A percentile compares a stretch with the other conserved stretches of the same genome.
Conservation (phyloP, 1,284 basidiomycete species). For the Cryptococcus jaspeensis region DNA sequence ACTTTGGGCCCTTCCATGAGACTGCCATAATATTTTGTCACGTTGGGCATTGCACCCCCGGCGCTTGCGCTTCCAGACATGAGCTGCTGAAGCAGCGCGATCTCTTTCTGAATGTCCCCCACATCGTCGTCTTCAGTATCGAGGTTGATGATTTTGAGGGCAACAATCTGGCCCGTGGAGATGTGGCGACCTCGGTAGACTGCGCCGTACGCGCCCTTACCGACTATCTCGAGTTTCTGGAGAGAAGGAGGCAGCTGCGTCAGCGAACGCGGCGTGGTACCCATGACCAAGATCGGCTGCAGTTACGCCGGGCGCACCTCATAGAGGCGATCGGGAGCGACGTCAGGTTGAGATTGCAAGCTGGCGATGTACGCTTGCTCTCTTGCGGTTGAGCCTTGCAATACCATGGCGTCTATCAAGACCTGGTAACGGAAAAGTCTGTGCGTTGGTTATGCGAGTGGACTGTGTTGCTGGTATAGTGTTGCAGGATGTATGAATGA, state of each 20-base stretch:
- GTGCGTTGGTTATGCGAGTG: no score
- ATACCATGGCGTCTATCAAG: slow-evolving; percentile 15
- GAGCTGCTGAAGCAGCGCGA: slow-evolving; percentile 85
- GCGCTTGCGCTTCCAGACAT: slow-evolving; percentile 43
- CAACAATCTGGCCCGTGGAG: slow-evolving; percentile 79
- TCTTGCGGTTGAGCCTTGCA: slow-evolving; percentile 22
- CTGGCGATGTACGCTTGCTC: slow-evolving; percentile 44
- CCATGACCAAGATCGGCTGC: neutral
- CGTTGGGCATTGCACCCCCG: slow-evolving; percentile 57
- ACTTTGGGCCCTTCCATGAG: slow-evolving; percentile 90
- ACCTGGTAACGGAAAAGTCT: no score
- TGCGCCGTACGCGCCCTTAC: slow-evolving; percentile 93
- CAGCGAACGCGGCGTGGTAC: neutral
- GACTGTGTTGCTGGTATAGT: no score
- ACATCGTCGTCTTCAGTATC: slow-evolving; percentile 97
- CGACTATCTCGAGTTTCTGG: slow-evolving; percentile 70
- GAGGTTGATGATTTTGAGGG: slow-evolving; percentile 97
- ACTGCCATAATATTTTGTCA: slow-evolving; percentile 95
- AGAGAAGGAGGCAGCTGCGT: slow-evolving; percentile 7
- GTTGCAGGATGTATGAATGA: no score
- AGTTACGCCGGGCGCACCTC: slow-evolving; percentile 28
- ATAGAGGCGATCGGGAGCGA: slow-evolving; percentile 40
- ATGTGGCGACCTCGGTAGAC: slow-evolving; percentile 92
- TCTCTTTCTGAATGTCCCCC: slow-evolving; percentile 93
- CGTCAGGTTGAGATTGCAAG: slow-evolving; percentile 41